phyloP scores from a whole-genome alignment of 2,329 filamentous ascomycete genomes.

The Triangularia setosa region DNA sequence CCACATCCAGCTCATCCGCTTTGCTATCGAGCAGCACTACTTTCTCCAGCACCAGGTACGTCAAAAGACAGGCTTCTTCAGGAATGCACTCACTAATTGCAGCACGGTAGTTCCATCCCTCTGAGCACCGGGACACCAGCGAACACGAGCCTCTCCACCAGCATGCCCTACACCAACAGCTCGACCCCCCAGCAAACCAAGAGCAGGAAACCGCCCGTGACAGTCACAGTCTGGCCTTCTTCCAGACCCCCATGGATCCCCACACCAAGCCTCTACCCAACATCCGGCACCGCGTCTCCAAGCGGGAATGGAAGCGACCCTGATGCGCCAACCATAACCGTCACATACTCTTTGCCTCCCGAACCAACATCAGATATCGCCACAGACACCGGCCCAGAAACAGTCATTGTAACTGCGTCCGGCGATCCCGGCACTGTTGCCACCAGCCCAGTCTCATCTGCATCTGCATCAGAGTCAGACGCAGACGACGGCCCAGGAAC shows the following conservation, averaged over 20 bases:
- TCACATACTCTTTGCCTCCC: conserved; percentile 2
- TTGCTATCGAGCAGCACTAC: conserved; percentile 9
- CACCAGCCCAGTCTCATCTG: not conserved
- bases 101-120: not conserved
- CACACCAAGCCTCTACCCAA: not conserved
- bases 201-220: conserved; percentile 2
- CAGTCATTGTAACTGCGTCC: conserved; percentile 1
- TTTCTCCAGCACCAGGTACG: conserved; percentile 18
- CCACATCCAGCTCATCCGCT: conserved; percentile 10
- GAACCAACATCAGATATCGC: not conserved
- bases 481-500: not conserved
- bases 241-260: not conserved
- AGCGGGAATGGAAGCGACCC: not conserved
- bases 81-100: not conserved
- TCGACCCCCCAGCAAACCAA: not conserved
- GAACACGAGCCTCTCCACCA: conserved; percentile 11
- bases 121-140: conserved; percentile 1
- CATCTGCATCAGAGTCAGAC: not conserved
- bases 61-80: not conserved
- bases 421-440: not conserved
- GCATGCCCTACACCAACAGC: not conserved
- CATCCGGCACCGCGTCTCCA: not conserved
- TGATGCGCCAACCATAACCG: conserved; percentile 5
- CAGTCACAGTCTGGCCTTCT: conserved; percentile 13
- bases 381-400: conserved; percentile 4